These are phyloP conservation scores for Ganoderma leucocontextum DNA, from an alignment of 1,284 basidiomycete species.

Conservation along the genomic window DNA sequence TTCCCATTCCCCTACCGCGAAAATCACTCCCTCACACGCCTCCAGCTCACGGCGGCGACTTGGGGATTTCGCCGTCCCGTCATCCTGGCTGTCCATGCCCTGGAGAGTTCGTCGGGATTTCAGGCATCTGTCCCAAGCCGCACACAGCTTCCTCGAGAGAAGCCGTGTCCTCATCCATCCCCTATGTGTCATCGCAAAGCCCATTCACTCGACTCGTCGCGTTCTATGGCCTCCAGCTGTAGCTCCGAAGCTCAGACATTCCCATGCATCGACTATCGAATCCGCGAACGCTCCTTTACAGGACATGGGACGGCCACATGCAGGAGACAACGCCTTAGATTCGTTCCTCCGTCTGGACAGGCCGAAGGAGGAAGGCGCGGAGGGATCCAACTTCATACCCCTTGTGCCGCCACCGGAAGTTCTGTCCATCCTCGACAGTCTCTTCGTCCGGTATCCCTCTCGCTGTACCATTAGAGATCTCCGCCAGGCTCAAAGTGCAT, in stretches of 20 bases:
- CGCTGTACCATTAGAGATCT: slow-evolving; percentile 12
- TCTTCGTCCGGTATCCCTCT: slow-evolving; percentile 19
- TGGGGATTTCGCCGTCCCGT: slow-evolving; percentile 45
- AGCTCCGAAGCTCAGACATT: slow-evolving; percentile 30
- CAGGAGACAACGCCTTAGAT: slow-evolving; percentile 4
- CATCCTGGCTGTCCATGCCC: slow-evolving; percentile 74
- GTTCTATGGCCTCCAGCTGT: slow-evolving; percentile 32
- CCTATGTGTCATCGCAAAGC: slow-evolving; percentile 30
- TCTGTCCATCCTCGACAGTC: slow-evolving; percentile 20
- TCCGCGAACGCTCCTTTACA: neutral
- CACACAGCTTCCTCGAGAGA: slow-evolving; percentile 37
- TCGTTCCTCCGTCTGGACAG: slow-evolving; percentile 17
- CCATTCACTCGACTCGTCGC: slow-evolving; percentile 29
- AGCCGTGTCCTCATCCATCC: slow-evolving; percentile 23
- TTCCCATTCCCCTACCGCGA: neutral
- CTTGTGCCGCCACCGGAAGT: slow-evolving; percentile 22
- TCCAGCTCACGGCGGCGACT: slow-evolving; percentile 38
- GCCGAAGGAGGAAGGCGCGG: slow-evolving; percentile 8
- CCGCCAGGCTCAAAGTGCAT: slow-evolving; percentile 1
- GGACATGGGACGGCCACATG: neutral
- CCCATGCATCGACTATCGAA: slow-evolving; percentile 17
- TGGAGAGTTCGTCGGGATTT: slow-evolving; percentile 62
- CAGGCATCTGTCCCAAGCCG: slow-evolving; percentile 58
- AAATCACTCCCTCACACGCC: slow-evolving; percentile 7
- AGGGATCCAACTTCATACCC: neutral